These are phyloP conservation scores for Tilletia horrida DNA, from an alignment of 1,284 basidiomycete genomes.

Conservation along the genomic window DNA sequence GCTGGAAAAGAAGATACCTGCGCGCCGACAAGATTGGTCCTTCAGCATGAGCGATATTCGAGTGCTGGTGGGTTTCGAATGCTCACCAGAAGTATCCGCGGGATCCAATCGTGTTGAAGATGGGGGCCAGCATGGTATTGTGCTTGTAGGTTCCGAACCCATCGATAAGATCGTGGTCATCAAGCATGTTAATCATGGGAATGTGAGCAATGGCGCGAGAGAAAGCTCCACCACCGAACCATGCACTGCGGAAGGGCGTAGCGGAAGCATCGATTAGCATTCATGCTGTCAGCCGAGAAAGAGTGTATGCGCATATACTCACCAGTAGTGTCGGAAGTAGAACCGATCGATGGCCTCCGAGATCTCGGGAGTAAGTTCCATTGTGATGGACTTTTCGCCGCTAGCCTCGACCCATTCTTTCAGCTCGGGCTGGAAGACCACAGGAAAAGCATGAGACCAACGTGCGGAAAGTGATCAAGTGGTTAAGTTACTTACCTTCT, in stretches of 20 bases:
- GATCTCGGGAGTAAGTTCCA: conserved; percentile 71
- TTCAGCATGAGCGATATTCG: too few relatives aligned
- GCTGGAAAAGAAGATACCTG: conserved; percentile 52
- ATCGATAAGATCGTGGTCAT: conserved; percentile 73
- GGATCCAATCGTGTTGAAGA: conserved; percentile 47
- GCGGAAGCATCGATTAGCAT: conserved; percentile 92
- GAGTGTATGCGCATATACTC: conserved; percentile 22
- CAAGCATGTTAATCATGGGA: conserved; percentile 71
- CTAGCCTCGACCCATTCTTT: conserved; percentile 75
- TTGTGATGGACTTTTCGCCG: conserved; percentile 66
- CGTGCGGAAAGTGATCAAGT: too few relatives aligned
- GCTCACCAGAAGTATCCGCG: conserved; percentile 45
- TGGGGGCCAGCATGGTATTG: conserved; percentile 22
- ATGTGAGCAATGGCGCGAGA: conserved; percentile 78
- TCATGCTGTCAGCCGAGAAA: conserved; percentile 64
- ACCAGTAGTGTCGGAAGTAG: conserved; percentile 71
- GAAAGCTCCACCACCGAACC: conserved; percentile 84
- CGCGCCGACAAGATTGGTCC: too few relatives aligned
- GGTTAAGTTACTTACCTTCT: conserved; percentile 25
- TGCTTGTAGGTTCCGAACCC: conserved; percentile 74
- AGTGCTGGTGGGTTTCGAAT: too few relatives aligned
- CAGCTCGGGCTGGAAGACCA: conserved; percentile 55
- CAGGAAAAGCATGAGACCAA: neutral
- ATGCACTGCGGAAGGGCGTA: conserved; percentile 62
- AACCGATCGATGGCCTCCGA: conserved; percentile 73